These are phyloP conservation scores for Neurospora sp. DNA, from an alignment of 495 filamentous ascomycete genomes.

Conservation along the genomic window DNA sequence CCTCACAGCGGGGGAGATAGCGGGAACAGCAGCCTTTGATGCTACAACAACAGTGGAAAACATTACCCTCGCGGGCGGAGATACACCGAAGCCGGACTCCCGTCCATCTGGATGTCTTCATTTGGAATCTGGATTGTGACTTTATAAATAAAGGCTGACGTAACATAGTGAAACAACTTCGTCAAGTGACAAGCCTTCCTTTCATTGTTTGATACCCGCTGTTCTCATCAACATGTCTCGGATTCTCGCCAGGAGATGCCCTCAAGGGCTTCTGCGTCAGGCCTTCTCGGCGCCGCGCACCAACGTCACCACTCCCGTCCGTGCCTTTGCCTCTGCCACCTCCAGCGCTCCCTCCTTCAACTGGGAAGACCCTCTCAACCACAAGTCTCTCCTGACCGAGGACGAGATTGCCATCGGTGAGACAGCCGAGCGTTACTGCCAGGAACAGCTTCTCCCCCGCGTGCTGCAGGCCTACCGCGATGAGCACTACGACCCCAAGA, in stretches of 20 bases:
- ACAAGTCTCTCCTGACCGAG: slow-evolving; percentile 66
- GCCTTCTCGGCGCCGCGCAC: background rate
- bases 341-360: slow-evolving; percentile 46
- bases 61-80: background rate
- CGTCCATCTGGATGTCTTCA: no score
- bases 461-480: slow-evolving; percentile 91
- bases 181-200: no score
- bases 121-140: background rate
- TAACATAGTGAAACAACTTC: no score
- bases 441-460: slow-evolving; percentile 74
- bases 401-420: slow-evolving; percentile 86
- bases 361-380: slow-evolving; percentile 83
- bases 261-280: slow-evolving; percentile 2
- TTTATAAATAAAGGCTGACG: background rate
- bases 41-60: background rate
- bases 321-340: slow-evolving; percentile 17
- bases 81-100: background rate
- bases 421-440: slow-evolving; percentile 84
- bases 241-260: slow-evolving; percentile 4
- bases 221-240: background rate
- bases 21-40: background rate
- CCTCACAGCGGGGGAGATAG: background rate
- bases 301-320: background rate
- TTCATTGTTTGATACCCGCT: background rate
- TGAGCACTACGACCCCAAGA: slow-evolving; percentile 81